phyloP scores from a whole-genome alignment of 805 yeast genomes.

The Candida suzukii region DNA sequence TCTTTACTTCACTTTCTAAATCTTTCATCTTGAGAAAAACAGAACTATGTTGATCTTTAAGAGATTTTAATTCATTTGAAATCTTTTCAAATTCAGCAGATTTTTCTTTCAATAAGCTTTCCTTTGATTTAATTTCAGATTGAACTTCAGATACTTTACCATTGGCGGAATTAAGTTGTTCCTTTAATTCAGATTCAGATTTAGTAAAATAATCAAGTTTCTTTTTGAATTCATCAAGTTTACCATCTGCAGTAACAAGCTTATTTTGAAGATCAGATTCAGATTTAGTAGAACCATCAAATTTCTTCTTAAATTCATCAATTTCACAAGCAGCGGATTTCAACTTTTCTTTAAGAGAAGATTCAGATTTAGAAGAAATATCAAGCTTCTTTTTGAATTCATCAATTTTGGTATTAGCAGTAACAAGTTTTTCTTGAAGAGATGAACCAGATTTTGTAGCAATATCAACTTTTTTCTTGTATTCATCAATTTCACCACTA shows the following conservation, averaged over 20 bases:
- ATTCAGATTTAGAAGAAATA: too few relatives aligned
- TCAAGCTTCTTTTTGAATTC: too few relatives aligned
- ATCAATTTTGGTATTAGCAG: too few relatives aligned
- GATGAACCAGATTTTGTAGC: constrained; percentile 3
- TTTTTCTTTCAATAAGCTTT: background rate
- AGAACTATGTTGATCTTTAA: background rate
- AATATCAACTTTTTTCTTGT: too few relatives aligned
- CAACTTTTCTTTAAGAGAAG: too few relatives aligned
- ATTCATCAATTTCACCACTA: background rate
- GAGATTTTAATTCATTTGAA: background rate
- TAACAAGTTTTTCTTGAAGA: constrained; percentile 1
- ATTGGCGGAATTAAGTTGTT: too few relatives aligned
- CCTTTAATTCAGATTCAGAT: background rate
- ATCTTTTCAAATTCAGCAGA: background rate
- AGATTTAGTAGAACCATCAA: too few relatives aligned
- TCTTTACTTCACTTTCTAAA: background rate
- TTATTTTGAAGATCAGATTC: constrained; percentile 3
- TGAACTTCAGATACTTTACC: too few relatives aligned
- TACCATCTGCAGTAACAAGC: constrained; percentile 4
- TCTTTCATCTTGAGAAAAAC: background rate
- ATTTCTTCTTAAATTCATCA: too few relatives aligned
- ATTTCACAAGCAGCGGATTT: too few relatives aligned
- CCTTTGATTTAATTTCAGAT: background rate
- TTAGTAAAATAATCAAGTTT: too few relatives aligned
- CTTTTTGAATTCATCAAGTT: too few relatives aligned